Conservation (phyloP, 2,329 filamentous ascomycete genomes). For the Trichoderma simmonsii region DNA sequence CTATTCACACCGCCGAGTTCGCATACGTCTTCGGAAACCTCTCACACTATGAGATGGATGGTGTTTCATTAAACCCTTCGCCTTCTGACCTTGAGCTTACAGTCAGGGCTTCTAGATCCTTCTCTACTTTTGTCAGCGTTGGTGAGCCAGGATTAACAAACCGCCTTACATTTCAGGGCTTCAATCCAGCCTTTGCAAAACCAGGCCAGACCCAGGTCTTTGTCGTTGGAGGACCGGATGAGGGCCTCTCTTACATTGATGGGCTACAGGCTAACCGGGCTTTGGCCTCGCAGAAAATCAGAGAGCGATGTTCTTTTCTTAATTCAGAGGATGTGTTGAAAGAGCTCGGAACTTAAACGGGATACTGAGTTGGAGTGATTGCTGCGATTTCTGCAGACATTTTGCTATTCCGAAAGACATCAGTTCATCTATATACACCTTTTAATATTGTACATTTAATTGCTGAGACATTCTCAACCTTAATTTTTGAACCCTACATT, state of each 20-base stretch:
- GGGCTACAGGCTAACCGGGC: constrained; percentile 33
- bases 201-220: constrained; percentile 34
- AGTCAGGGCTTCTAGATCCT: constrained; percentile 42
- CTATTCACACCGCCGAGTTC: constrained; percentile 52
- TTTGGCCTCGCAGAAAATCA: constrained; percentile 40
- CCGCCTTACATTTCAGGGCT: constrained; percentile 40
- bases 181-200: constrained; percentile 36
- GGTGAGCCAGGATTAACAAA: constrained; percentile 34
- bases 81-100: constrained; percentile 40
- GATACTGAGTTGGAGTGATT: no score
- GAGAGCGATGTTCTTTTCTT: constrained; percentile 46
- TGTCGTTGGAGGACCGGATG: constrained; percentile 43
- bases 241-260: constrained; percentile 41
- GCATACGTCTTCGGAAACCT: constrained; percentile 50
- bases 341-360: constrained; percentile 38
- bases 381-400: neutral
- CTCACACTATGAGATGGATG: constrained; percentile 40
- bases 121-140: constrained; percentile 44
- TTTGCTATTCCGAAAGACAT: neutral
- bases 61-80: constrained; percentile 36
- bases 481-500: constrained; percentile 27
- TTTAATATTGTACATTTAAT: neutral
- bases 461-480: neutral
- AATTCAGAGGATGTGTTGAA: constrained; percentile 43
- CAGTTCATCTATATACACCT: neutral